Evolutionary conservation across 768 basidiomycete species (phyloP), one percentile per base, ranked within the genome.

Genomic region (Pleurotus tuber-regium): DNA sequence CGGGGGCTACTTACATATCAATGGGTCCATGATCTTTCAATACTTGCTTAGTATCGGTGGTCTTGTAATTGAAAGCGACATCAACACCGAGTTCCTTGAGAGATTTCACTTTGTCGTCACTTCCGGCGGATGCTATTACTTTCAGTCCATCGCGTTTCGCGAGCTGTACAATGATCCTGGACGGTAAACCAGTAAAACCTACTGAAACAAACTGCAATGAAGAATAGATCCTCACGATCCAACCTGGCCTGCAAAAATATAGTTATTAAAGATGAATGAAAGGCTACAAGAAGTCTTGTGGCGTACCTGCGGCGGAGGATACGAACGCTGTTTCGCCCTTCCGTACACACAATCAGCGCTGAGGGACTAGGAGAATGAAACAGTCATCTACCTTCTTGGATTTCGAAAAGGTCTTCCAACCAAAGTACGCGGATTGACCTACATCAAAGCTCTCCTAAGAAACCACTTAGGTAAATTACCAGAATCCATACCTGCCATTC

Each of bases 81-180:
- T 75, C 73, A 9, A 66, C 61, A 4, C 70, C 70, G 28, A 73
- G 51, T 21, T 60, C 43, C 26, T 61, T 61, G 41, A 72, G 52
- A 61, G 61, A 71, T 23, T 57, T 56, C 33, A 77, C 70, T 58
- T 77, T 77, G 30, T 69, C 63, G 50, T 73, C 72, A 2, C 62
- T 61, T 0, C 76, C 74, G 2, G 74, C 71, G 1, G 66, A 70
- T 0, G 69, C 70, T 50, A 77, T 70, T 51, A 76, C 74, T 38
- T 68, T 68, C 28, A 75, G 58, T 0, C 73, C 74, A 2, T 69
- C 61, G 1, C 48, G 49, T 59, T 75, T 74, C n/a, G 75, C 73
- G 28, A 47, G 26, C 6, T 47, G 44, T 12, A 19, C 31, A 19
- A 47, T 29, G 7, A 47, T 14, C 1, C 44, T 47, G 31, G 29